Evolutionary conservation across 2,329 filamentous ascomycete genomes (phyloP).

Genomic region (Claviceps sp.): DNA sequence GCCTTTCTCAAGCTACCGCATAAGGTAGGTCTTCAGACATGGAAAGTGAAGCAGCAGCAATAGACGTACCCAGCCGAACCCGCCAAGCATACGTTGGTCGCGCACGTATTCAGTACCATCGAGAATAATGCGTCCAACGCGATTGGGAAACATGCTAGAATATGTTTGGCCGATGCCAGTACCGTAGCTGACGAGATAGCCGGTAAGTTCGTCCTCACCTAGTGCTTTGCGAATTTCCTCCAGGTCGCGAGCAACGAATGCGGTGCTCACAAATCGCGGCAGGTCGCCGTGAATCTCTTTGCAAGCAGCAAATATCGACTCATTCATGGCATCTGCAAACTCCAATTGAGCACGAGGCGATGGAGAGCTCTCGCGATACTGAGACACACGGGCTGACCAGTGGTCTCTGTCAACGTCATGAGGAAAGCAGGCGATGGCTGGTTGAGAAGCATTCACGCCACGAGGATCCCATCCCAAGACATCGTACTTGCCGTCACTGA

Average conservation of each 20-base stretch:
- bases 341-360: slow-evolving; percentile 25
- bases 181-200: slow-evolving; percentile 37
- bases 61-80: slow-evolving; percentile 24
- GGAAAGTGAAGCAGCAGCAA: not conserved
- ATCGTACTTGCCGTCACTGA: slow-evolving; percentile 30
- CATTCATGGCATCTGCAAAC: slow-evolving; percentile 31
- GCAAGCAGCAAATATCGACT: slow-evolving; percentile 30
- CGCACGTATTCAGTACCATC: slow-evolving; percentile 35
- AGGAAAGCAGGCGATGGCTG: slow-evolving; percentile 32
- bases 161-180: slow-evolving; percentile 39
- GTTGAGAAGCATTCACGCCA: slow-evolving; percentile 34
- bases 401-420: slow-evolving; percentile 31
- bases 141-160: slow-evolving; percentile 34
- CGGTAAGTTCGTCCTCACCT: slow-evolving; percentile 32
- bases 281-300: slow-evolving; percentile 29
- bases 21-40: too few species aligned
- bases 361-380: slow-evolving; percentile 24
- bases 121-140: slow-evolving; percentile 33
- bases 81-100: slow-evolving; percentile 31
- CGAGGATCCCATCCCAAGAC: slow-evolving; percentile 42
- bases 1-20: not conserved
- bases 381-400: slow-evolving; percentile 27
- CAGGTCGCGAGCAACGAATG: slow-evolving; percentile 33
- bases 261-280: slow-evolving; percentile 31
- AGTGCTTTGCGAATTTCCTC: slow-evolving; percentile 34